Evolutionary conservation across 139 green algal species (phyloP).

Genomic region (Coelastrella sp.): DNA sequence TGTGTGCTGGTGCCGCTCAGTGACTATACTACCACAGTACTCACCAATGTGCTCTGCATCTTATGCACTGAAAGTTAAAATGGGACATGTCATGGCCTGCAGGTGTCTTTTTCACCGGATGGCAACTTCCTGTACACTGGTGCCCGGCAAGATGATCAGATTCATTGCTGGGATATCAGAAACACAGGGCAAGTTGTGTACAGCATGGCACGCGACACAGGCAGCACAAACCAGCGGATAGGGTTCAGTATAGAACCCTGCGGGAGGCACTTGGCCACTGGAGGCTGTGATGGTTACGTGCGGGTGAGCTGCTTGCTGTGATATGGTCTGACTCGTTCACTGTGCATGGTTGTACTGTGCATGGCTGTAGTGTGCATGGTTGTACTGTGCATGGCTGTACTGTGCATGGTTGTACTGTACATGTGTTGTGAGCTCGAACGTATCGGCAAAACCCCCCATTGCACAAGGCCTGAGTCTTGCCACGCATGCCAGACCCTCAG

Average conservation of each 20-base stretch:
- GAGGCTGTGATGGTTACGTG: conserved; percentile 59
- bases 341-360: not conserved
- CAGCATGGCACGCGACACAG: conserved; percentile 67
- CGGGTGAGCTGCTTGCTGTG: conserved; percentile 36
- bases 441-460: too few species aligned
- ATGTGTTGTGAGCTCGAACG: not conserved
- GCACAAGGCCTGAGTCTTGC: too few species aligned
- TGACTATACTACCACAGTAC: too few species aligned
- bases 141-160: conserved; percentile 77
- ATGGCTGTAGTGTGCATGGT: not conserved
- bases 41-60: not conserved
- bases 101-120: conserved; percentile 80
- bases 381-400: not conserved
- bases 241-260: conserved; percentile 93
- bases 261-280: conserved; percentile 86
- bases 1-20: too few species aligned
- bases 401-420: not conserved
- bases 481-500: too few species aligned
- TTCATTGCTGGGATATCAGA: conserved; percentile 94
- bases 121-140: conserved; percentile 94
- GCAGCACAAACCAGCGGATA: conserved; percentile 93
- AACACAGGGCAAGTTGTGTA: conserved; percentile 76
- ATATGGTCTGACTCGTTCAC: not conserved
- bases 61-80: not conserved
- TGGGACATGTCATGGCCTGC: not conserved